Base-by-base conservation (phyloP, 331 rosid genomes). In the Cydonia oblonga region DNA sequence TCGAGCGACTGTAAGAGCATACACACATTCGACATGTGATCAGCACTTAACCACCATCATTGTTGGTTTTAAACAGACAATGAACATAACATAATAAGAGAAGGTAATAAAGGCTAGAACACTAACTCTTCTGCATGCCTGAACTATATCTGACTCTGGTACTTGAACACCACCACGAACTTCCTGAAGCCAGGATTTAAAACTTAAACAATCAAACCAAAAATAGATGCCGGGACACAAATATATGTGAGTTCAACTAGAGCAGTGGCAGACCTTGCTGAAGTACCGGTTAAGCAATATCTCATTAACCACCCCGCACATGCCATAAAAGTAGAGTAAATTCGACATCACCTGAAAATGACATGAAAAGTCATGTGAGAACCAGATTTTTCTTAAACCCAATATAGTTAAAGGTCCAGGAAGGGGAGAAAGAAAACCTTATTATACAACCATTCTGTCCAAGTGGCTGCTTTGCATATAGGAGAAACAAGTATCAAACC, bases 401-500 rank as follows among this genome's bases (percentile, higher is more conserved):
- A 64, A 58, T n/a, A 79, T 29, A 35, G 69, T 5, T 19, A 57
- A n/a, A 70, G 67, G 83, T 70, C 64, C 63, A 69, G 83, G 59
- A 60, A 42, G 42, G 57, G 5, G 26, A 18, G 22, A 77, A 66
- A 72, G 66, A 74, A 22, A 63, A 93, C 98, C 98, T 93, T 93
- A 79, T 84, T 93, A 81, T 80, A 88, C 87, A 93, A 76, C 98
- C 98, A 93, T 79, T 93, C 97, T 16, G 91, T 77, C 98, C 98
- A 93, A 70, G 90, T 85, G 65, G 98, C 96, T 83, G 85, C 86
- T 83, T 81, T 85, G 79, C 96, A 93, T 68, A 93, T 72, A 60
- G 98, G 98, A 72, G 98, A 93, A 78, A 93, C 83, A 23, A 93
- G 93, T 81, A 93, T 93, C 90, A 93, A 83, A 70, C 98, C 98